phyloP scores from a whole-genome alignment of 352 stramenopile genomes.

The Phytopythium sindhum region DNA sequence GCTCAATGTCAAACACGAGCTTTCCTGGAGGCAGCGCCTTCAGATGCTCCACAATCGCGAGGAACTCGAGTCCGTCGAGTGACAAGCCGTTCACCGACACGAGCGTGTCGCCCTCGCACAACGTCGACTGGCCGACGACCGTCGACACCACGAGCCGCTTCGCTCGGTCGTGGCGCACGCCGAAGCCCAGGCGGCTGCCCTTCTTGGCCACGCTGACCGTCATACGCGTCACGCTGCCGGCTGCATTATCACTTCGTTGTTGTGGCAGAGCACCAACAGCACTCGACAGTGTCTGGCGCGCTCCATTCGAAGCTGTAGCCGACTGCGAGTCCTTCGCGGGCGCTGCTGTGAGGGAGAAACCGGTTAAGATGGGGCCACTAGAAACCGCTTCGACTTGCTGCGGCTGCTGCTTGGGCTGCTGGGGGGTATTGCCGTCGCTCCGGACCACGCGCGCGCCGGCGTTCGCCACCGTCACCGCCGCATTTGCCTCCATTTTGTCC shows the following conservation, averaged over 20 bases:
- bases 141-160: constrained; percentile 60
- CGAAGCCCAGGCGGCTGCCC: constrained; percentile 59
- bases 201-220: constrained; percentile 46
- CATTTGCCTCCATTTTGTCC: neutral
- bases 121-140: constrained; percentile 36
- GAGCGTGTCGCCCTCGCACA: constrained; percentile 62
- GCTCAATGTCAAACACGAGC: constrained; percentile 60
- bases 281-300: neutral
- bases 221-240: constrained; percentile 17
- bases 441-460: neutral
- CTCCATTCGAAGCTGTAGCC: neutral
- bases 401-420: neutral
- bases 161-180: constrained; percentile 56
- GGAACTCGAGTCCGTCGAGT: constrained; percentile 46
- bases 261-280: neutral
- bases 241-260: neutral
- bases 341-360: too few relatives aligned
- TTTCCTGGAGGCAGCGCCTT: constrained; percentile 47
- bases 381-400: neutral
- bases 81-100: constrained; percentile 62
- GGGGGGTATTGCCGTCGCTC: neutral
- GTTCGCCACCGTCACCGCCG: neutral
- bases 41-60: constrained; percentile 52
- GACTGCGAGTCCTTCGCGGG: neutral
- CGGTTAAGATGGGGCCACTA: neutral